Evolutionary conservation across 2,329 filamentous ascomycete genomes (phyloP).

Genomic region (Chrysoporthe puriensis): DNA sequence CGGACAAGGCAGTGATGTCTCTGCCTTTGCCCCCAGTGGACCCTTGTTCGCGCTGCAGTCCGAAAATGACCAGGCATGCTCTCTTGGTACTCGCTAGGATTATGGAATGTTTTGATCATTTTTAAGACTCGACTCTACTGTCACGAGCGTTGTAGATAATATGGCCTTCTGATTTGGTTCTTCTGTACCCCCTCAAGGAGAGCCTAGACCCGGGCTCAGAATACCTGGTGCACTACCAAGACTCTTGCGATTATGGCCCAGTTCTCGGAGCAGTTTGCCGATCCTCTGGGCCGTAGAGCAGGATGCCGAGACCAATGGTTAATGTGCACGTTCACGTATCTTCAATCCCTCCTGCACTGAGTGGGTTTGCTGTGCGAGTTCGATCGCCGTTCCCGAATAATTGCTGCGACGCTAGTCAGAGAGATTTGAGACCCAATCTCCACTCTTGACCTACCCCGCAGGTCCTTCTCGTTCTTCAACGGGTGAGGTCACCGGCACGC

Average conservation of each 20-base stretch:
- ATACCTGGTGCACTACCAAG: background rate
- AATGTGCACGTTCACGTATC: background rate
- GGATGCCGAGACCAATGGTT: too few relatives aligned
- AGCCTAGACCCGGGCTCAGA: too few relatives aligned
- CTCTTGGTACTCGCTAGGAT: background rate
- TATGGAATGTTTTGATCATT: background rate
- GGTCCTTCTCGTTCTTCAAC: background rate
- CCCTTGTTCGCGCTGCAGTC: background rate
- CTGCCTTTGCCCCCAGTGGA: background rate
- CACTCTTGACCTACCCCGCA: background rate
- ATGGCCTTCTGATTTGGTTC: too few relatives aligned
- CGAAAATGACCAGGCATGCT: background rate
- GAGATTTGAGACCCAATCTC: background rate
- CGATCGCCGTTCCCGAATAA: background rate
- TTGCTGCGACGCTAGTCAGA: background rate
- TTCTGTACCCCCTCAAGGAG: too few relatives aligned
- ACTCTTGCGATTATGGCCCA: background rate
- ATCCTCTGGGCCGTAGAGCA: too few relatives aligned
- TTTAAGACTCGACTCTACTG: too few relatives aligned
- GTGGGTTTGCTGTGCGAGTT: too few relatives aligned
- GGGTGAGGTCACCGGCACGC: background rate
- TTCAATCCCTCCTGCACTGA: background rate
- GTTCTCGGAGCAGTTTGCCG: background rate
- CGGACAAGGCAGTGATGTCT: background rate
- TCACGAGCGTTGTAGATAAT: too few relatives aligned